Evolutionary conservation across 2,329 filamentous ascomycete species (phyloP).

Genomic region (Xylariaceae sp.): DNA sequence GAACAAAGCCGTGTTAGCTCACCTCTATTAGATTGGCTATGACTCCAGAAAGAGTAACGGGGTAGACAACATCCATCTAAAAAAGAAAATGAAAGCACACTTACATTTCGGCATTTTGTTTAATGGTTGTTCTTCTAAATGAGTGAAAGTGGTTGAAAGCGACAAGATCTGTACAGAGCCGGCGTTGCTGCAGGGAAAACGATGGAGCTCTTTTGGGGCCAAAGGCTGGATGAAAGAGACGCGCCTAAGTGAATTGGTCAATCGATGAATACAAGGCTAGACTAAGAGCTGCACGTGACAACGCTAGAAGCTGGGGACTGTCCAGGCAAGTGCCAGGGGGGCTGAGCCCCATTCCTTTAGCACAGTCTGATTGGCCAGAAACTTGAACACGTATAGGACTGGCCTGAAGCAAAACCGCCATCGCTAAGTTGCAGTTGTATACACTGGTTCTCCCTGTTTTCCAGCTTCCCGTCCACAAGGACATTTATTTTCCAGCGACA

Average conservation of each 20-base stretch:
- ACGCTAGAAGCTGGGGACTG: no score
- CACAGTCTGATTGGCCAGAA: conserved; percentile 12
- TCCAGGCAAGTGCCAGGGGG: neutral
- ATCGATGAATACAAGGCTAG: no score
- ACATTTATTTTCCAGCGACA: no score
- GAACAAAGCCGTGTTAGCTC: conserved; percentile 31
- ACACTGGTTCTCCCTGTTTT: neutral
- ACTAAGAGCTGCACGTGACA: neutral
- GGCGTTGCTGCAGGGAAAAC: conserved; percentile 1
- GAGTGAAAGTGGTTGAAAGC: neutral
- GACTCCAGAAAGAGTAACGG: neutral
- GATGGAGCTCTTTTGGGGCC: conserved; percentile 1
- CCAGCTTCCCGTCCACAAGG: no score
- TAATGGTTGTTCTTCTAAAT: conserved; percentile 9
- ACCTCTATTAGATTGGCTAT: conserved; percentile 13
- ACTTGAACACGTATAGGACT: conserved; percentile 23
- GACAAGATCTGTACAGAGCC: neutral
- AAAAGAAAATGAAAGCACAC: conserved; percentile 11
- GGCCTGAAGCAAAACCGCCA: neutral
- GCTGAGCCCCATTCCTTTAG: neutral
- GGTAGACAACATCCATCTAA: no score
- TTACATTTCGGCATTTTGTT: conserved; percentile 83
- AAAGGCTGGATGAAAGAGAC: conserved; percentile 8
- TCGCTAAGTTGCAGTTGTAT: neutral
- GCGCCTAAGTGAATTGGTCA: no score